phyloP scores from a whole-genome alignment of 176 grass and related monocot genomes.

The Leersia perrieri region DNA sequence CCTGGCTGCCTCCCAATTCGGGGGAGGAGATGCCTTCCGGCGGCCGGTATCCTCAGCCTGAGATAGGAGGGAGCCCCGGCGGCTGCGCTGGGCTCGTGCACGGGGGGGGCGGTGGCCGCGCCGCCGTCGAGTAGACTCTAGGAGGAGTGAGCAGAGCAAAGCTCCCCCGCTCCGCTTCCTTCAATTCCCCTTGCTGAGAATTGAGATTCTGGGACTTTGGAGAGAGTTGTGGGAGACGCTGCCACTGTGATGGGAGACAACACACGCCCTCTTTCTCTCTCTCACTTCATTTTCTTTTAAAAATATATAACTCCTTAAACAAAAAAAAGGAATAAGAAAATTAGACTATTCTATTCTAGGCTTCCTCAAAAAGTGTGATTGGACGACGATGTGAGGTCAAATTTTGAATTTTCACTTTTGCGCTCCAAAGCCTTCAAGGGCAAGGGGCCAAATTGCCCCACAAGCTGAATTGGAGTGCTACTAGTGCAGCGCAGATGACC shows the following conservation, averaged over 20 bases:
- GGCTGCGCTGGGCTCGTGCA: not conserved
- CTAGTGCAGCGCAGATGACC: not conserved
- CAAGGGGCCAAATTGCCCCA: not conserved
- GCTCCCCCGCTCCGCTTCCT: too few relatives aligned
- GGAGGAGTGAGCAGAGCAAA: too few relatives aligned
- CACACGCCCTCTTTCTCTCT: too few relatives aligned
- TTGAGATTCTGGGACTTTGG: too few relatives aligned
- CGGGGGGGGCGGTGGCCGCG: too few relatives aligned
- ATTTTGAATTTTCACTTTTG: not conserved
- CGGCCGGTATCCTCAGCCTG: not conserved
- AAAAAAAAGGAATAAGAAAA: not conserved
- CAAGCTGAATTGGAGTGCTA: not conserved
- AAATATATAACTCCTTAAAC: too few relatives aligned
- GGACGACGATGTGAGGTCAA: not conserved
- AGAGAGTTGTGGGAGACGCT: too few relatives aligned
- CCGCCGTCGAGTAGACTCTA: not conserved
- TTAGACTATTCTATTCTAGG: not conserved
- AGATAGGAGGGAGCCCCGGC: not conserved
- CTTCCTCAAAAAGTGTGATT: not conserved
- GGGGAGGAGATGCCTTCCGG: not conserved
- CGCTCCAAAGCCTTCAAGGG: too few relatives aligned
- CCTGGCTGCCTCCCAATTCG: not conserved
- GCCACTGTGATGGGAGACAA: too few relatives aligned
- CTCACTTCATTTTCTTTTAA: too few relatives aligned
- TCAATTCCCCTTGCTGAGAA: too few relatives aligned